phyloP scores from a whole-genome alignment of 441 rosid genomes.

The Pelargonium cotyledonis region DNA sequence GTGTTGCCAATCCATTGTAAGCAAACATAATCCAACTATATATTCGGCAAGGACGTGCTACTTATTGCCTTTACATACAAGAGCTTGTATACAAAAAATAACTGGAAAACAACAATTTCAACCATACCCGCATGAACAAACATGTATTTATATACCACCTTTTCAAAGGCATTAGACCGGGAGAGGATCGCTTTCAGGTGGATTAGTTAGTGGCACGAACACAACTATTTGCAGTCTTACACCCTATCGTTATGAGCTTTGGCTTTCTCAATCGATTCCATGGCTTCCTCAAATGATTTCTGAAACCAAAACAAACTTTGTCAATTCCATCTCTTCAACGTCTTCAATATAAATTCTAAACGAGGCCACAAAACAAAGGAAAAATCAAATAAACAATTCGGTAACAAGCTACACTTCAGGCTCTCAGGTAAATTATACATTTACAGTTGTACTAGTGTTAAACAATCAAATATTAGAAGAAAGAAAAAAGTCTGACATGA shows the following conservation, averaged over 20 bases:
- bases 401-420: too few relatives aligned
- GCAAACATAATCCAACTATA: too few relatives aligned
- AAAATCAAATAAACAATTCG: neutral
- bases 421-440: neutral
- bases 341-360: neutral
- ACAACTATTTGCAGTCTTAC: neutral
- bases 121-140: too few relatives aligned
- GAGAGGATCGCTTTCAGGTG: too few relatives aligned
- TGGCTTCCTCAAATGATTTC: slow-evolving; percentile 84
- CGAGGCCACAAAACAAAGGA: neutral
- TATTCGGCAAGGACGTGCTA: too few relatives aligned
- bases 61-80: too few relatives aligned
- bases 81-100: too few relatives aligned
- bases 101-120: too few relatives aligned
- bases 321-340: neutral
- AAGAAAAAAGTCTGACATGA: neutral
- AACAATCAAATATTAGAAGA: neutral
- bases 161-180: too few relatives aligned
- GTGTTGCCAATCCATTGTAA: too few relatives aligned
- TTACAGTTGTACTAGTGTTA: neutral
- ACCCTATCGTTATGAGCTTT: slow-evolving; percentile 38
- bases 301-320: slow-evolving; percentile 22
- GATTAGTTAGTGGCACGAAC: too few relatives aligned
- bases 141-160: too few relatives aligned
- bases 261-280: slow-evolving; percentile 64